Conservation (phyloP, 1,284 basidiomycete species). For the Malassezia brasiliensis region DNA sequence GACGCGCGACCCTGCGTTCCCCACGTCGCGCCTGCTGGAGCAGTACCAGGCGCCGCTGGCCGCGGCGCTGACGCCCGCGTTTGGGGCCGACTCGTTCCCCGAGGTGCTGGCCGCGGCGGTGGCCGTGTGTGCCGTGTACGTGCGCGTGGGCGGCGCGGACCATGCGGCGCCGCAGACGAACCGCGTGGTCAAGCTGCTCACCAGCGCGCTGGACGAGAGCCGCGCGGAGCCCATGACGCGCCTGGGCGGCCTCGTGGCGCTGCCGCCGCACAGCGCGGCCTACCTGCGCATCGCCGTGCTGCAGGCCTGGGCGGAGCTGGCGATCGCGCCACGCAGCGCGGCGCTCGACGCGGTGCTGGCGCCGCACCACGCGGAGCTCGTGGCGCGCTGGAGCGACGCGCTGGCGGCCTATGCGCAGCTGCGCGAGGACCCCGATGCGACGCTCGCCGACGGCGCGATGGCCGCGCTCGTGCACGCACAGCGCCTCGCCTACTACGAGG, state of each 20-base stretch:
- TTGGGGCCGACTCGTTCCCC: conserved; percentile 84
- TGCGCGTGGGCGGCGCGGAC: conserved; percentile 88
- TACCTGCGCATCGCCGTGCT: conserved; percentile 89
- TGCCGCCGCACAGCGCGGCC: conserved; percentile 84
- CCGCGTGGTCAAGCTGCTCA: conserved; percentile 75
- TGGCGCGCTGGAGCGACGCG: conserved; percentile 76
- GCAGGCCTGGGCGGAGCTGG: conserved; percentile 89
- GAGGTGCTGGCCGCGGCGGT: conserved; percentile 88
- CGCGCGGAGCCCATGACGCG: conserved; percentile 51
- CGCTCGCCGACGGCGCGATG: conserved; percentile 52
- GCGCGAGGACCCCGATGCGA: conserved; percentile 59
- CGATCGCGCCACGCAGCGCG: conserved; percentile 62
- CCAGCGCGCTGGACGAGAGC: conserved; percentile 56
- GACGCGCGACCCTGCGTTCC: conserved; percentile 84
- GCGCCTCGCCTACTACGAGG: conserved; percentile 60
- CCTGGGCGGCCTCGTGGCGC: conserved; percentile 73
- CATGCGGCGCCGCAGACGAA: conserved; percentile 79
- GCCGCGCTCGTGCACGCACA: conserved; percentile 81
- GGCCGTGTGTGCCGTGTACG: conserved; percentile 86
- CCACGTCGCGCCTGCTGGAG: conserved; percentile 80
- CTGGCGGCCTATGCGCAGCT: conserved; percentile 86
- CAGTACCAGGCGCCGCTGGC: conserved; percentile 98
- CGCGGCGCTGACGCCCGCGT: conserved; percentile 93
- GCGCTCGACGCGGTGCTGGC: conserved; percentile 75
- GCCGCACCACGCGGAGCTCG: conserved; percentile 66